phyloP scores from a whole-genome alignment of 805 yeast species.

The Zygoascus bituminiphila region DNA sequence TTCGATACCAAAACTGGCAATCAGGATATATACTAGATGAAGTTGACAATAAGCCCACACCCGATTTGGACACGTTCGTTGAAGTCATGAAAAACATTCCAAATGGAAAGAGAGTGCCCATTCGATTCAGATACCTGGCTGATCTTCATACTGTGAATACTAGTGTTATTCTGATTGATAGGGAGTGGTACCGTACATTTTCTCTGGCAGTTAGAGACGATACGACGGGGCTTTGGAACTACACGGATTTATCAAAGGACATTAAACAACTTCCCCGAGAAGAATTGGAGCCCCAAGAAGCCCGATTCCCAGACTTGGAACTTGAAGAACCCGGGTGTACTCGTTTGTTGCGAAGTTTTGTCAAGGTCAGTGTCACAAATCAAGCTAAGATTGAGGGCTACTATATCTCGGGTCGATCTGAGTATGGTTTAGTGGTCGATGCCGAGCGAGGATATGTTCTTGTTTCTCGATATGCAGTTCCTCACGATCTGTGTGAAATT shows the following conservation, averaged over 20 bases:
- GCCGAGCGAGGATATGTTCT: slow-evolving; percentile 71
- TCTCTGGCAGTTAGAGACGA: slow-evolving; percentile 57
- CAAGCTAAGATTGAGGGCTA: slow-evolving; percentile 73
- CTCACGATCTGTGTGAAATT: slow-evolving; percentile 75
- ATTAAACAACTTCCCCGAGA: slow-evolving; percentile 48
- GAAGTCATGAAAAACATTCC: slow-evolving; percentile 73
- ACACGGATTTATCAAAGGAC: slow-evolving; percentile 33
- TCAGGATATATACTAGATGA: slow-evolving; percentile 78
- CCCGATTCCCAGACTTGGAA: slow-evolving; percentile 28
- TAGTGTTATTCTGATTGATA: slow-evolving; percentile 62
- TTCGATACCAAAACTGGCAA: slow-evolving; percentile 41
- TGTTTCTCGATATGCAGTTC: slow-evolving; percentile 69
- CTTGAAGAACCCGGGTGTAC: slow-evolving; percentile 45
- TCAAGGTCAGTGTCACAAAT: slow-evolving; percentile 53
- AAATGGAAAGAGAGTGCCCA: slow-evolving; percentile 62
- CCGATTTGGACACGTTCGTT: slow-evolving; percentile 66
- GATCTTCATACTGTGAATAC: slow-evolving; percentile 70
- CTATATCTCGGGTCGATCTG: slow-evolving; percentile 33
- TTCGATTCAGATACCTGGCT: slow-evolving; percentile 59
- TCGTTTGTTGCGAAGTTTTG: slow-evolving; percentile 57
- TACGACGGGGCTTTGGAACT: slow-evolving; percentile 51
- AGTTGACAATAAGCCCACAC: slow-evolving; percentile 64
- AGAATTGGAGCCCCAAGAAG: slow-evolving; percentile 47
- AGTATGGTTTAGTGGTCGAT: slow-evolving; percentile 76
- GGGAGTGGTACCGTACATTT: slow-evolving; percentile 77